These are phyloP conservation scores for Colletotrichum phormii DNA, from an alignment of 2,329 filamentous ascomycete species.

Conservation along the genomic window DNA sequence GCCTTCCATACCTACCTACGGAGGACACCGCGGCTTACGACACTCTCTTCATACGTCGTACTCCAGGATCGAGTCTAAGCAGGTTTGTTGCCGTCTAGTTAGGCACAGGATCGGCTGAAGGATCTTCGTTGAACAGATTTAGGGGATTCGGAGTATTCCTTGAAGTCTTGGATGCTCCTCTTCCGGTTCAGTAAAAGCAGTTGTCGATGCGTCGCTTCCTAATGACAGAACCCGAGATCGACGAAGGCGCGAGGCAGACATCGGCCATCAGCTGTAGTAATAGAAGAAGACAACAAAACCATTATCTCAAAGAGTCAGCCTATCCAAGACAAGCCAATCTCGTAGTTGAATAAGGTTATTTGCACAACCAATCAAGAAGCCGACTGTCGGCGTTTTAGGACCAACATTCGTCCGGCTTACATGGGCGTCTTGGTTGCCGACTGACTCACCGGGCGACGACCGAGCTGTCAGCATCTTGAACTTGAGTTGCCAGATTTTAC, in stretches of 20 bases:
- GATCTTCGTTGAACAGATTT: neutral
- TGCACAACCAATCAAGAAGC: neutral
- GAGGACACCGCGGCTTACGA: no score
- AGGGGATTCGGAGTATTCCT: neutral
- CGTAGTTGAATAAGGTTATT: neutral
- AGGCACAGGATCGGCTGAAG: neutral
- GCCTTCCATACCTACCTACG: neutral
- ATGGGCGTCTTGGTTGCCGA: neutral
- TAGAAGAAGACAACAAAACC: neutral
- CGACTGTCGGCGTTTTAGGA: neutral
- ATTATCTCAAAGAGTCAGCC: neutral
- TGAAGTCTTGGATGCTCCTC: neutral
- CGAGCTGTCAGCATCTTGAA: neutral
- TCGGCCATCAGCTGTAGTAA: neutral
- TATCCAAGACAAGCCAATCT: neutral
- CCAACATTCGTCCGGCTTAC: constrained; percentile 3
- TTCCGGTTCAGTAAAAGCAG: neutral
- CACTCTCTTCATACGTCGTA: neutral
- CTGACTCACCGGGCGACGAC: neutral
- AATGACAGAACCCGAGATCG: neutral
- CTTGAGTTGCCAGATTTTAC: neutral
- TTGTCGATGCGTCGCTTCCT: no score
- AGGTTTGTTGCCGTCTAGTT: no score
- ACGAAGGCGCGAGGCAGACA: neutral
- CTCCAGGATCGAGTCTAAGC: neutral